Base-by-base conservation (phyloP, 805 yeast genomes). In the Candida caryicola region DNA sequence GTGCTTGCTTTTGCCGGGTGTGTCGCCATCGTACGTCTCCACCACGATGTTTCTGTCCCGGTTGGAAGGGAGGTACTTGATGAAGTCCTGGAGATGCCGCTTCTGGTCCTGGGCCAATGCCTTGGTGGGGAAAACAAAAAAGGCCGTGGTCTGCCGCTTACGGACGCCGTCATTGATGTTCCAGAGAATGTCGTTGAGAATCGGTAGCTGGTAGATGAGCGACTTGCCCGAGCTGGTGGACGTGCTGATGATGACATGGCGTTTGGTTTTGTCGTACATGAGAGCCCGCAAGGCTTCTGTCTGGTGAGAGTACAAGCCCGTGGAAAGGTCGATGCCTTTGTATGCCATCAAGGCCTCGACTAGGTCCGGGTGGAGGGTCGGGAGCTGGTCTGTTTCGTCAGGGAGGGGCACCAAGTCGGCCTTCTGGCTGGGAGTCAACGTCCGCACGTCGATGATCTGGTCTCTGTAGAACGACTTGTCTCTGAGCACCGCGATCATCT, bases 21-120 rank as follows among this genome's bases (percentile, higher is more conserved):
- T 91, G 59, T 93, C 99, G 7, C 99, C 99, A 62, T 93, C 99
- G 54, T 79, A 90, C 0, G 97, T 86, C 34, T 83, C 91, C 2
- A 82, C 85, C 1, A 74, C 58, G 1, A 81, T 64, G 13, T 67
- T 66, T 12, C 69, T 39, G 3, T 59, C 52, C 2, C 70, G 47
- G 9, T 62, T 60, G 1, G 43, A 23, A 0, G 79, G 77, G 34
- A 85, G 71, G 26, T 62, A 62, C 4, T 70, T 60, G 31, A 83
- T 61, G 8, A 85, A 61, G 16, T 75, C 79, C 34, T 73, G 71
- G 39, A 93, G 64, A n/a, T 95, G 80, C 45, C 95, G 69, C 51
- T 82, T 82, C 60, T 93, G 99, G 66, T 93, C 99, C 55, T 93
- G 99, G 0, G 99, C 98, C 36, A 93, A 68, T 0, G 99, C 99